Conservation (phyloP, 345 rosid species). For the Salix exigua region DNA sequence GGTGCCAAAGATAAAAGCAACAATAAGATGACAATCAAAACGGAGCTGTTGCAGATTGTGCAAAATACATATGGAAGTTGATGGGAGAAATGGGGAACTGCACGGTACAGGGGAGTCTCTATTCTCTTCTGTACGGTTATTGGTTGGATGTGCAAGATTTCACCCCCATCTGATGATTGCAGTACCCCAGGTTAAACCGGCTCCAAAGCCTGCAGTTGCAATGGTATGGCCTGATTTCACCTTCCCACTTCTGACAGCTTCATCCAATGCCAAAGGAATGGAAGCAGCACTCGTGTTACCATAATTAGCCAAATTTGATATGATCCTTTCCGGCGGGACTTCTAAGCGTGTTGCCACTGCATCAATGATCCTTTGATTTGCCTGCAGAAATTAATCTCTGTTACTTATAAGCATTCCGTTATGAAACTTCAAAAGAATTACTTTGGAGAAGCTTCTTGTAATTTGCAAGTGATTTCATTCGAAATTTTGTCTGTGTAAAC, state of each 20-base stretch:
- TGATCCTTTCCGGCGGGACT: slow-evolving; percentile 71
- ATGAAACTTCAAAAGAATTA: neutral
- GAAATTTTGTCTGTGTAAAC: neutral
- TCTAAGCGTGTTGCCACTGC: slow-evolving; percentile 75
- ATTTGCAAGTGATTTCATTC: neutral
- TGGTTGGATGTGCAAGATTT: slow-evolving; percentile 16
- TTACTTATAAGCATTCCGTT: neutral
- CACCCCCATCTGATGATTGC: slow-evolving; percentile 82
- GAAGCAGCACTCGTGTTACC: slow-evolving; percentile 95
- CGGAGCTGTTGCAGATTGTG: slow-evolving; percentile 11
- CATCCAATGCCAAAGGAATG: slow-evolving; percentile 89
- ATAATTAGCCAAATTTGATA: slow-evolving; percentile 80
- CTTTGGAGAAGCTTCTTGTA: neutral
- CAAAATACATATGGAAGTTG: slow-evolving; percentile 2
- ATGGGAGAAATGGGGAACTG: slow-evolving; percentile 9
- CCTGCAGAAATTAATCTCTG: slow-evolving; percentile 48
- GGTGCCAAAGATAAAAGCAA: slow-evolving; percentile 10
- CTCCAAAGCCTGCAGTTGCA: slow-evolving; percentile 87
- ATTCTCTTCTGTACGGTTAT: slow-evolving; percentile 1
- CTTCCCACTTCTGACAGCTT: slow-evolving; percentile 81
- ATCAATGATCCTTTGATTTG: slow-evolving; percentile 93
- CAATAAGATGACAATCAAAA: slow-evolving; percentile 3
- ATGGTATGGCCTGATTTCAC: slow-evolving; percentile 74
- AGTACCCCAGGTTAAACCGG: slow-evolving; percentile 95
- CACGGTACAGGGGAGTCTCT: slow-evolving; percentile 10